Conservation (phyloP, 345 rosid species). For the Moricandia moricandioides region DNA sequence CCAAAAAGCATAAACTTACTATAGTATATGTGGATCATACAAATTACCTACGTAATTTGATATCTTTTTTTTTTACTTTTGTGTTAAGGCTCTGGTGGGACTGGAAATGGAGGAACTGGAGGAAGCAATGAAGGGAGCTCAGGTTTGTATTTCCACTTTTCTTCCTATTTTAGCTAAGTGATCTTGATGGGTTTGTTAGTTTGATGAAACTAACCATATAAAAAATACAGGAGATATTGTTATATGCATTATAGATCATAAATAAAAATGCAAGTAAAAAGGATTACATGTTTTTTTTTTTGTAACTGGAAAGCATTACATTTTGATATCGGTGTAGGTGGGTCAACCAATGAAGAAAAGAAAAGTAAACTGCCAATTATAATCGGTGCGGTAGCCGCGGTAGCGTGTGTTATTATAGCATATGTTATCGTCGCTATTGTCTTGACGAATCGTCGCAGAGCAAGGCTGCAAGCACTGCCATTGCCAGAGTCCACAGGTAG, state of each 20-base stretch:
- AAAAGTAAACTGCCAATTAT: constrained; percentile 15
- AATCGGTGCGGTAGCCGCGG: constrained; percentile 6
- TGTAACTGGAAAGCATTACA: not conserved
- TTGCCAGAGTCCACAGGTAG: constrained; percentile 9
- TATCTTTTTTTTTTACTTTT: not conserved
- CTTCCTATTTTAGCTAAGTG: not conserved
- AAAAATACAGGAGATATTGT: too few relatives aligned
- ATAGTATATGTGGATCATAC: not conserved
- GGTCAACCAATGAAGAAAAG: not conserved
- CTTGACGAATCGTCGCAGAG: constrained; percentile 1
- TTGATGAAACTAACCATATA: not conserved
- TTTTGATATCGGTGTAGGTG: not conserved
- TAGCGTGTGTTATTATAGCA: not conserved
- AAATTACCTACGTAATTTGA: not conserved
- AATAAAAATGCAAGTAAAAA: not conserved
- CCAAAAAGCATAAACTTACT: not conserved
- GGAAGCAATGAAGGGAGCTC: not conserved
- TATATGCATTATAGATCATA: not conserved
- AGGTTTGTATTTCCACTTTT: not conserved
- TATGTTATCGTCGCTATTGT: not conserved
- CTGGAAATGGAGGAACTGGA: not conserved
- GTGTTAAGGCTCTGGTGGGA: not conserved
- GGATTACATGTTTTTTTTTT: too few relatives aligned
- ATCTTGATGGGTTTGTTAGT: not conserved
- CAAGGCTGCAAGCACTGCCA: not conserved